Conservation (phyloP, 441 rosid genomes). For the Lagerstroemia fauriei region DNA sequence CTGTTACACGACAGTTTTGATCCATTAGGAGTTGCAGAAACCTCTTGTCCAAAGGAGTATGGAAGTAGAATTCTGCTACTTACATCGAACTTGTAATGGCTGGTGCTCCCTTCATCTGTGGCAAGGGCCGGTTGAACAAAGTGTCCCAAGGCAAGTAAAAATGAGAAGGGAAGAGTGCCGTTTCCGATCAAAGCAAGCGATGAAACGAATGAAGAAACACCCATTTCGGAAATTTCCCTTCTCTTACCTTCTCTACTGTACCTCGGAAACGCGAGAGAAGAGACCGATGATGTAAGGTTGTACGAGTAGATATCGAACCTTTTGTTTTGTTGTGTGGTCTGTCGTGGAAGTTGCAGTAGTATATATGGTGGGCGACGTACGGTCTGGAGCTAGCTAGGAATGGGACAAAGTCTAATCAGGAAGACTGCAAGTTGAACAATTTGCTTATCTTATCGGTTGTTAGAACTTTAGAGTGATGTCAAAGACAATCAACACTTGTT, state of each 20-base stretch:
- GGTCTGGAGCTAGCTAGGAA: no score
- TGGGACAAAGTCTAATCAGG: no score
- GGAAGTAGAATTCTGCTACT: no score
- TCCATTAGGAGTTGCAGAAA: no score
- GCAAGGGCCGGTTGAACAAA: conserved; percentile 42
- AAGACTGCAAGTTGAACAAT: background rate
- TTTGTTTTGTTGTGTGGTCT: background rate
- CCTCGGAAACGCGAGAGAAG: conserved; percentile 6
- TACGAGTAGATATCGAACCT: no score
- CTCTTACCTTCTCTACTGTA: background rate
- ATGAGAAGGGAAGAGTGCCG: conserved; percentile 27
- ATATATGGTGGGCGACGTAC: background rate
- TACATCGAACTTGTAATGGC: conserved; percentile 50
- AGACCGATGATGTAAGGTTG: background rate
- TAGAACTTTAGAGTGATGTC: conserved; percentile 29
- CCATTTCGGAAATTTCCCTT: conserved; percentile 37
- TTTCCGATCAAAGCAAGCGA: conserved; percentile 28
- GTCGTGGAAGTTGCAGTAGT: background rate
- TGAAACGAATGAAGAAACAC: conserved; percentile 31
- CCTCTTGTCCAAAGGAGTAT: no score
- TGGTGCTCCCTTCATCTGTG: conserved; percentile 25
- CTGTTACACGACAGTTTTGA: no score
- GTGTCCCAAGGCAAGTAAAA: conserved; percentile 28
- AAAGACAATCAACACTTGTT: conserved; percentile 19
- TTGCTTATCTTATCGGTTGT: conserved; percentile 5